Evolutionary conservation across 352 stramenopile genomes (phyloP).

Genomic region (Globisporangium irregulare): DNA sequence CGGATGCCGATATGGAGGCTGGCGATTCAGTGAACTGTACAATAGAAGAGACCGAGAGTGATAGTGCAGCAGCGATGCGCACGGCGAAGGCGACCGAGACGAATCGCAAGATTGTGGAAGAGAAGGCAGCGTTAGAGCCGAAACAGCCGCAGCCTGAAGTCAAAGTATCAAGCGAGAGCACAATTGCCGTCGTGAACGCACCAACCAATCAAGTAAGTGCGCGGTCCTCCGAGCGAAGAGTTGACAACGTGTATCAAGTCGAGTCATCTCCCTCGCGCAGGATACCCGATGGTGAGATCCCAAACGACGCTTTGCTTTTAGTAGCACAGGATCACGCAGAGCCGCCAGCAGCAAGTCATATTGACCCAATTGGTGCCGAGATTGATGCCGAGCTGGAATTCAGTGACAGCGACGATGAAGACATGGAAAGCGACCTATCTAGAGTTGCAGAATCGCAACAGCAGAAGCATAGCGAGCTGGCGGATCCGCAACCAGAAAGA

Average conservation of each 20-base stretch:
- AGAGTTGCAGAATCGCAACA: not conserved
- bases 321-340: not conserved
- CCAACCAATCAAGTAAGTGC: not conserved
- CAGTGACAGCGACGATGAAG: conserved; percentile 21
- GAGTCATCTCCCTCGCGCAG: not conserved
- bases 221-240: not conserved
- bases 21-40: not conserved
- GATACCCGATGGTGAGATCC: not conserved
- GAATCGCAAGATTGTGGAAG: not conserved
- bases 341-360: not conserved
- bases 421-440: not conserved
- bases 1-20: not conserved
- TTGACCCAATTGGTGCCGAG: conserved; percentile 22
- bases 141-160: too few relatives aligned
- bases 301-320: not conserved
- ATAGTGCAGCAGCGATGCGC: not conserved
- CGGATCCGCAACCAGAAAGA: not conserved
- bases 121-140: too few relatives aligned
- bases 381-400: conserved; percentile 27
- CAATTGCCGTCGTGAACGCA: not conserved
- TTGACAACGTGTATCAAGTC: not conserved
- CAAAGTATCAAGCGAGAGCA: too few relatives aligned
- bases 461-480: not conserved
- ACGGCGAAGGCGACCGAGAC: not conserved
- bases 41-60: not conserved